A percentile compares a stretch with the other conserved stretches of the same genome.
These are phyloP conservation scores for Fusarium nygamai DNA, from an alignment of 2,329 filamentous ascomycete genomes.

Conservation along the genomic window DNA sequence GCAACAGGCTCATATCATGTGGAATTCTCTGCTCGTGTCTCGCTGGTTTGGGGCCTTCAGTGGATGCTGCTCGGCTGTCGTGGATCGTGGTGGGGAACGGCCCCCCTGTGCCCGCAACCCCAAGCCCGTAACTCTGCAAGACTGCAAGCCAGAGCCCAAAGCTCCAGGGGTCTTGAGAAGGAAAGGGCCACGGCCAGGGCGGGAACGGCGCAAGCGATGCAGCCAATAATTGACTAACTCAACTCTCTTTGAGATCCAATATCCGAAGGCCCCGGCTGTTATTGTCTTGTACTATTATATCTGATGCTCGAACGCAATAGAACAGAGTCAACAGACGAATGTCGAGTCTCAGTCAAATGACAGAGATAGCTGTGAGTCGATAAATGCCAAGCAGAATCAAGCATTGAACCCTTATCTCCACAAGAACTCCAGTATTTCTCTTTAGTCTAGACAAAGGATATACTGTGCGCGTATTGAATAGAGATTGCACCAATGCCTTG, in stretches of 20 bases:
- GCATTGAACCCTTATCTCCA: slow-evolving; percentile 30
- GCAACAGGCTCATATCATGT: slow-evolving; percentile 12
- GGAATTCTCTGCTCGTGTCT: slow-evolving; percentile 13
- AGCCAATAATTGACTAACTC: slow-evolving; percentile 12
- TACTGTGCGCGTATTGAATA: slow-evolving; percentile 11
- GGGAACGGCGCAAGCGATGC: slow-evolving; percentile 26
- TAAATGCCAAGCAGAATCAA: slow-evolving; percentile 19
- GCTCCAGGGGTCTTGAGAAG: slow-evolving; percentile 3
- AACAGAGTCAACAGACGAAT: neutral
- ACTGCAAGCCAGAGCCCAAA: neutral
- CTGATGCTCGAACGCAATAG: slow-evolving; percentile 21
- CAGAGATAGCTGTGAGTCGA: neutral
- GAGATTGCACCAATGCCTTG: slow-evolving; percentile 10
- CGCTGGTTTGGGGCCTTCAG: neutral
- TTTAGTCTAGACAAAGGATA: slow-evolving; percentile 2
- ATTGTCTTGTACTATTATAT: slow-evolving; percentile 24
- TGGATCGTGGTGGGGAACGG: slow-evolving; percentile 21
- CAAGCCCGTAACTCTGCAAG: slow-evolving; percentile 31
- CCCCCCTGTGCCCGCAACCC: slow-evolving; percentile 35
- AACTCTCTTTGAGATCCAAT: slow-evolving; percentile 31
- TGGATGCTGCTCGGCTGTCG: slow-evolving; percentile 18
- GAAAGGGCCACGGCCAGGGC: slow-evolving; percentile 1
- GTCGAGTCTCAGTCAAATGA: neutral
- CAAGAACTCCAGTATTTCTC: slow-evolving; percentile 17
- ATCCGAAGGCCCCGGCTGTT: slow-evolving; percentile 26